Conservation (phyloP, 352 stramenopile species). For the Phytophthora ohioensis region DNA sequence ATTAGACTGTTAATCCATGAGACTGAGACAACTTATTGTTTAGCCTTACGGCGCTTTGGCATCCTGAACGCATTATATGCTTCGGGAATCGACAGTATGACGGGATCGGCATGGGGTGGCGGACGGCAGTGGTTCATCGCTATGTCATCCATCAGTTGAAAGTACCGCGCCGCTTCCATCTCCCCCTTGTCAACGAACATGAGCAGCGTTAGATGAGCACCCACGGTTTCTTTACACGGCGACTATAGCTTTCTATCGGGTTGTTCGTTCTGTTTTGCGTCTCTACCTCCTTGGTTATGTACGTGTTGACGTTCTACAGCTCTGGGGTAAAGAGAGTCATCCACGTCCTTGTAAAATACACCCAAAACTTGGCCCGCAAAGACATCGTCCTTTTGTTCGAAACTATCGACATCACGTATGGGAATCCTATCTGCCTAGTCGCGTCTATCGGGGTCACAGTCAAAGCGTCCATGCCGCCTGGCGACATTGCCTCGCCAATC, state of each 20-base stretch:
- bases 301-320: not conserved
- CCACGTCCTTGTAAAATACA: not conserved
- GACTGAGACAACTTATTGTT: too few species aligned
- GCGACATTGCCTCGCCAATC: not conserved
- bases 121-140: too few species aligned
- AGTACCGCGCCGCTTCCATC: too few species aligned
- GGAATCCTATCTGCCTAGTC: not conserved
- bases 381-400: not conserved
- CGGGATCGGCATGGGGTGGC: too few species aligned
- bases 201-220: too few species aligned
- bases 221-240: not conserved
- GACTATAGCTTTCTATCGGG: not conserved
- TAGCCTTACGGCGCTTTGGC: too few species aligned
- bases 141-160: too few species aligned
- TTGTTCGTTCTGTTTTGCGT: not conserved
- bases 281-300: not conserved
- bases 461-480: not conserved
- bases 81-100: too few species aligned
- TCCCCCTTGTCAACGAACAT: too few species aligned
- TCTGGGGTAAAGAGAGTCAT: not conserved
- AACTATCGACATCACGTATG: not conserved
- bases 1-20: too few species aligned
- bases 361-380: not conserved
- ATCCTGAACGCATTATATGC: too few species aligned
- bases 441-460: not conserved